Base-by-base conservation (phyloP, 2,329 filamentous ascomycete species). In the Raffaelea deltoideospora region DNA sequence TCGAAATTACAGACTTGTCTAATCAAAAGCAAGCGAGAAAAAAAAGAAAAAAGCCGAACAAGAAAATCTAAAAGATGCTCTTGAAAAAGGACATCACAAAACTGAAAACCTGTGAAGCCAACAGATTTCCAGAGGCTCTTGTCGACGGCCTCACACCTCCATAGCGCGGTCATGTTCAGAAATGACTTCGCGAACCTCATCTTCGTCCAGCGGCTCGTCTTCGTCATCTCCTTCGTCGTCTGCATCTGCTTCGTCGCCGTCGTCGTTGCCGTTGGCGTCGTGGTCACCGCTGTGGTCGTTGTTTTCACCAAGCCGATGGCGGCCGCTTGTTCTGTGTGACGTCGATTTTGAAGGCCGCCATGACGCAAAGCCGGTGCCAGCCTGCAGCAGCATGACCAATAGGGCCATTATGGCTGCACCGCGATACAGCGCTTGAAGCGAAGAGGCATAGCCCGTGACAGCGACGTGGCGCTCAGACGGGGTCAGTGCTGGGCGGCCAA, bases 311-410 rank as follows among this genome's bases (percentile, higher is more conserved):
- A n/a, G n/a, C n/a, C n/a, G n/a, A n/a, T n/a, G n/a, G n/a, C n/a
- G n/a, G n/a, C n/a, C n/a, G n/a, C n/a, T n/a, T n/a, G n/a, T n/a
- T n/a, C n/a, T n/a, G n/a, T n/a, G n/a, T n/a, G n/a, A n/a, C n/a
- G n/a, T n/a, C n/a, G n/a, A n/a, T n/a, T n/a, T n/a, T n/a, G n/a
- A n/a, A n/a, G n/a, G n/a, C n/a, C n/a, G n/a, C n/a, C n/a, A n/a
- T n/a, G n/a, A n/a, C n/a, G n/a, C n/a, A n/a, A n/a, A 69, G 3
- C 69, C 69, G 9, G 67, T 66, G 8, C 55, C 56, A 1, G 64
- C 63, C 52, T 73, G 68, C 24, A 69, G 37, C 3, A 60, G 31
- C 31, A 69, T 34, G 4, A 70, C 61, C 5, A 62, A 20, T 4
- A 67, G 40, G 3, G 56, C 57, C 31, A 69, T 36, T 3, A 51